These are phyloP conservation scores for Bacidia gigantensis DNA, from an alignment of 495 filamentous ascomycete species.

Conservation along the genomic window DNA sequence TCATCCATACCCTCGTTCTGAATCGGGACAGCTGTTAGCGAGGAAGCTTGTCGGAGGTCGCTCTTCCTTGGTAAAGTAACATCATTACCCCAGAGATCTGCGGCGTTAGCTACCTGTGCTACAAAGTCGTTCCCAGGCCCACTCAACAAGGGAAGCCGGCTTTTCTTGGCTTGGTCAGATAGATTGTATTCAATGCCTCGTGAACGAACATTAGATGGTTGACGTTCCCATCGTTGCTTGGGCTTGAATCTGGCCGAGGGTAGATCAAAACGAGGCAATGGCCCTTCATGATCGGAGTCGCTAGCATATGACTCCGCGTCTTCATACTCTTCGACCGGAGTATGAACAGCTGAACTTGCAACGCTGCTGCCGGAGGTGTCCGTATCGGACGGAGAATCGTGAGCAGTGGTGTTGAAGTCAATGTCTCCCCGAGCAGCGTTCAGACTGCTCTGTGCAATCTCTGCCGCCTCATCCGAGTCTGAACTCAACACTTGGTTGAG, in stretches of 20 bases:
- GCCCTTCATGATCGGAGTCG: conserved; percentile 5
- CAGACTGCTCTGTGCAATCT: conserved; percentile 1
- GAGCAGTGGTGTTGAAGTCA: conserved; percentile 11
- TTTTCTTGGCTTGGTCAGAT: neutral
- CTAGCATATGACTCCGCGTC: conserved; percentile 14
- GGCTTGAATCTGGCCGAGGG: neutral
- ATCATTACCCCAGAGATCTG: conserved; percentile 36
- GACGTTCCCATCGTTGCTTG: neutral
- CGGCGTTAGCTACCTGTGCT: conserved; percentile 28
- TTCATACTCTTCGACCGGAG: conserved; percentile 16
- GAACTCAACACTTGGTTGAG: conserved; percentile 12
- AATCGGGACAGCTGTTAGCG: conserved; percentile 28
- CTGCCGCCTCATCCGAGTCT: conserved; percentile 15
- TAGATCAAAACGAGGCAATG: neutral
- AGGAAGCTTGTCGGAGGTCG: conserved; percentile 30
- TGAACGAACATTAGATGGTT: conserved; percentile 6
- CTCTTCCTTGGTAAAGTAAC: conserved; percentile 35
- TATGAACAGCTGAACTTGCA: conserved; percentile 14
- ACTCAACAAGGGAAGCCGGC: conserved; percentile 9
- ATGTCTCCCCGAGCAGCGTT: conserved; percentile 2
- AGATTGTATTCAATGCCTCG: conserved; percentile 3
- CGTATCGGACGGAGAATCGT: conserved; percentile 8
- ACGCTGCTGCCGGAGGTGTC: conserved; percentile 5
- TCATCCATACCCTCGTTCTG: conserved; percentile 30
- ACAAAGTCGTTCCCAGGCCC: conserved; percentile 37